Conservation (phyloP, 805 yeast species). For the Debaryomyces castellii region DNA sequence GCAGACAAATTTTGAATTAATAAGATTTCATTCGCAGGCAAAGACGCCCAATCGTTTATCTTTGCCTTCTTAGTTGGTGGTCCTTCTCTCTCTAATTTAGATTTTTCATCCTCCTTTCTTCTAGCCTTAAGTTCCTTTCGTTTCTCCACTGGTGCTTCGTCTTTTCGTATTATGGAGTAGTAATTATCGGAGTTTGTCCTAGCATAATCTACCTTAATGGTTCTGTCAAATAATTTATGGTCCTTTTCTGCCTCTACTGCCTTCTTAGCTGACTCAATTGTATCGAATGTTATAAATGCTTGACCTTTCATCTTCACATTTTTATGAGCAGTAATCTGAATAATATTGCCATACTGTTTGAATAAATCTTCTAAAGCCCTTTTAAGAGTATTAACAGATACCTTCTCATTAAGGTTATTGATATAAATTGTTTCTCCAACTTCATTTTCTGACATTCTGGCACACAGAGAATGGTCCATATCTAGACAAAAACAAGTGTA, state of each 20-base stretch:
- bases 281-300: constrained; percentile 67
- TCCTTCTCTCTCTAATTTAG: constrained; percentile 1
- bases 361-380: constrained; percentile 43
- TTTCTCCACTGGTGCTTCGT: constrained; percentile 18
- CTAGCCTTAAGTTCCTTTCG: constrained; percentile 9
- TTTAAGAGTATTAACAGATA: constrained; percentile 52
- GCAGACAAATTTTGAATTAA: constrained; percentile 65
- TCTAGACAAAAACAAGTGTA: neutral
- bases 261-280: constrained; percentile 38
- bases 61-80: constrained; percentile 14
- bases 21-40: constrained; percentile 70
- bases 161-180: constrained; percentile 12
- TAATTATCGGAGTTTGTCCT: constrained; percentile 44
- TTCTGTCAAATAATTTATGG: constrained; percentile 44
- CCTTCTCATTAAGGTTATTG: constrained; percentile 70
- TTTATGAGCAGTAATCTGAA: constrained; percentile 55
- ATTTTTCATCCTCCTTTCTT: constrained; percentile 13
- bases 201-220: constrained; percentile 46
- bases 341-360: constrained; percentile 44
- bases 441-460: constrained; percentile 1
- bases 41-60: constrained; percentile 20
- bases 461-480: neutral
- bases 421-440: constrained; percentile 51
- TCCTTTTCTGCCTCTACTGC: constrained; percentile 48
- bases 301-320: constrained; percentile 76